These are phyloP conservation scores for Actinidia arguta DNA, from an alignment of 179 eudicot genomes.

Conservation along the genomic window DNA sequence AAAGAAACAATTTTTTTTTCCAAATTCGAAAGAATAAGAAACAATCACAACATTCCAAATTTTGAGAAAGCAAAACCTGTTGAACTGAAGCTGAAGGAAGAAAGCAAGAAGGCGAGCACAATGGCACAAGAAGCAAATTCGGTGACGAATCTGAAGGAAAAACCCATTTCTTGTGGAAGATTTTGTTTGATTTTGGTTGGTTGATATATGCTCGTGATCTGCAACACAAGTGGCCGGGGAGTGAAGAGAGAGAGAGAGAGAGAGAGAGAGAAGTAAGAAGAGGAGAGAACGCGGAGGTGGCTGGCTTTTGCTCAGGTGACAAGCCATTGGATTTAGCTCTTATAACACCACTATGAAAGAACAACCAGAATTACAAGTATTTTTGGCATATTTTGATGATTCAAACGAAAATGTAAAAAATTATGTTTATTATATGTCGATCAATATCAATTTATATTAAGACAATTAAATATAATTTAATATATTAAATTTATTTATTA, in stretches of 20 bases:
- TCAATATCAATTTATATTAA: too few species aligned
- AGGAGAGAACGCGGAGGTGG: conserved; percentile 1
- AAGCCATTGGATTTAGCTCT: not conserved
- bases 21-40: not conserved
- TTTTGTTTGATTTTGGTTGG: conserved; percentile 5
- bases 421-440: too few species aligned
- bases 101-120: conserved; percentile 38
- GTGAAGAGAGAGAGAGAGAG: conserved; percentile 22
- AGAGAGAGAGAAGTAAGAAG: not conserved
- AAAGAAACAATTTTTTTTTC: too few species aligned
- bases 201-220: conserved; percentile 30
- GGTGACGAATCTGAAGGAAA: conserved; percentile 36
- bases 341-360: too few species aligned
- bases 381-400: too few species aligned
- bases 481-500: too few species aligned
- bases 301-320: not conserved
- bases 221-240: not conserved
- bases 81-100: conserved; percentile 42
- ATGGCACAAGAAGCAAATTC: conserved; percentile 26
- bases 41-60: not conserved
- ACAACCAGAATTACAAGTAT: too few species aligned
- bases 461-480: too few species aligned
- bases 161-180: conserved; percentile 32
- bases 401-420: too few species aligned
- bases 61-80: conserved; percentile 36